Percentiles rank a stretch among this genome's conserved stretches.
Conservation (phyloP, 176 grass and related monocot genomes). For the Oryza officinalis region DNA sequence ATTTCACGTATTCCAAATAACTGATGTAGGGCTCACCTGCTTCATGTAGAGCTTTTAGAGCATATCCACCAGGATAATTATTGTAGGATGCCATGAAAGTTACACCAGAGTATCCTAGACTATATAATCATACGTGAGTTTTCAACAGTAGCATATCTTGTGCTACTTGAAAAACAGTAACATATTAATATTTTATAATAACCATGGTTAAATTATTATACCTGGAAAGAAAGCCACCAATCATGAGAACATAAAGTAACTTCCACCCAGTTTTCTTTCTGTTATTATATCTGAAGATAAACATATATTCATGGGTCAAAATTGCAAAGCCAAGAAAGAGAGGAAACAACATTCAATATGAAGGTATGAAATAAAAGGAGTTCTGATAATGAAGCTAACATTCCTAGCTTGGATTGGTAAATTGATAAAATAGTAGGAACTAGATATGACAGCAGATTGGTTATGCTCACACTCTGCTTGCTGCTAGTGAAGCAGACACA, state of each 20-base stretch:
- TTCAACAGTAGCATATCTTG: slow-evolving; percentile 22
- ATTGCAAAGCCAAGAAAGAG: slow-evolving; percentile 13
- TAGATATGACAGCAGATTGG: slow-evolving; percentile 26
- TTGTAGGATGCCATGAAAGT: slow-evolving; percentile 91
- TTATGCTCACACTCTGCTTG: slow-evolving; percentile 77
- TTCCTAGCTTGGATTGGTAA: slow-evolving; percentile 30
- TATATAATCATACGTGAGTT: slow-evolving; percentile 57
- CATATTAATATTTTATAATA: slow-evolving; percentile 8
- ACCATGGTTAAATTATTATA: slow-evolving; percentile 38
- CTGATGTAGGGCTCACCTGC: slow-evolving; percentile 53
- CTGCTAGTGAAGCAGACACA: slow-evolving; percentile 80
- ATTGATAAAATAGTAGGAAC: background rate
- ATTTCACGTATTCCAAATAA: slow-evolving; percentile 28
- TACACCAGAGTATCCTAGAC: slow-evolving; percentile 78
- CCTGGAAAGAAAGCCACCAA: slow-evolving; percentile 81
- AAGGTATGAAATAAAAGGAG: background rate
- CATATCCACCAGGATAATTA: slow-evolving; percentile 96
- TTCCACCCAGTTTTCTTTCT: slow-evolving; percentile 90
- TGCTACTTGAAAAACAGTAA: slow-evolving; percentile 13
- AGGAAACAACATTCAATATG: background rate
- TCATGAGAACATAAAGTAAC: slow-evolving; percentile 72
- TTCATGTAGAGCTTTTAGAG: slow-evolving; percentile 85
- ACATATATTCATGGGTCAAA: slow-evolving; percentile 32
- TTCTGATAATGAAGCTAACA: background rate
- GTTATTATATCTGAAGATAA: slow-evolving; percentile 81